Evolutionary conservation across 1,139 yeast species (phyloP), one percentile per base, ranked within the genome.

Genomic region (Sugiyamaella japonica): DNA sequence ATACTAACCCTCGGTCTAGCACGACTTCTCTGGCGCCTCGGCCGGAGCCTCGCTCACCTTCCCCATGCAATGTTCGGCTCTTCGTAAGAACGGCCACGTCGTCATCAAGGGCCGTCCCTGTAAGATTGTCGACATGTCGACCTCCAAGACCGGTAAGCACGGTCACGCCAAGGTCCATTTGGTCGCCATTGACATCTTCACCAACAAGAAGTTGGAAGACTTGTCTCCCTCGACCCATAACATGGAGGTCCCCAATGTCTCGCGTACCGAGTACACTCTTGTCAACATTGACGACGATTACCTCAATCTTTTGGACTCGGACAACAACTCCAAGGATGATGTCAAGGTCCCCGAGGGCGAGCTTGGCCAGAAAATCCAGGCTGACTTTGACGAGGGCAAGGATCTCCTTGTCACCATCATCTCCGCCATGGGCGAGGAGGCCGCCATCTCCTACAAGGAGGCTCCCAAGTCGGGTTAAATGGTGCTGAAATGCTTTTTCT

Each of bases 131-230:
- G 99, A 93, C 78, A 93, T 93, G 99, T 93, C 99, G 64, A 93
- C 99, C 74, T 93, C 99, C 74, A 93, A 93, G 88, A 93, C 99
- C 71, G 99, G 99, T 82, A 93, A 93, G 97, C 99, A 93, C 87
- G 99, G 99, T 81, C 99, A 93, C 93, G 99, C 99, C 77, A 93
- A 93, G 86, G 99, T 93, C 79, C 98, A 93, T 81, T 85, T 93
- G 82, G 97, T 93, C 67, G 98, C 98, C 76, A 85, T 87, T 71
- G 99, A 93, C 78, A 91, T 93, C 77, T 93, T 93, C 91, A 93
- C 99, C 73, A 90, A 91, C 79, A 95, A 93, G 91, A 93, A 93
- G 84, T 86, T 91, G 79, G 99, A 93, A 84, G 99, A 93, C 80
- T 88, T 93, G 77, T 93, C 99, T 68, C 99, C 99, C 80, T 93